phyloP scores from a whole-genome alignment of 169 alveolate species.

The Cryptosporidium meleagridis region DNA sequence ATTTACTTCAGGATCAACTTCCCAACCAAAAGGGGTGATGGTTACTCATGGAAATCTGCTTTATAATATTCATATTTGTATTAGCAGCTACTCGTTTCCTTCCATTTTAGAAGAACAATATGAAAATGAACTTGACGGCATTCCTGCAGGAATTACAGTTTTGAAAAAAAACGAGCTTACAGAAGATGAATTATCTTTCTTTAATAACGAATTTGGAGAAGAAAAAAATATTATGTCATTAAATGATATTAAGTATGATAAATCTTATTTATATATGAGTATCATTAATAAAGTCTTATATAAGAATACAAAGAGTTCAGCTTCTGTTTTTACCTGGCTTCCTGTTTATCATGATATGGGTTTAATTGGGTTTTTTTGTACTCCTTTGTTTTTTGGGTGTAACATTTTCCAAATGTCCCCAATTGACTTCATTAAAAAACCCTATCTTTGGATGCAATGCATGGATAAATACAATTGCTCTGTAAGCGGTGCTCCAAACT shows the following conservation, averaged over 20 bases:
- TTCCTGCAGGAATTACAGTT: constrained; percentile 19
- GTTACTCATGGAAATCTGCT: constrained; percentile 76
- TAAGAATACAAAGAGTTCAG: constrained; percentile 1
- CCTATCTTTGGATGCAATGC: constrained; percentile 81
- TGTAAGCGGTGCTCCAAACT: constrained; percentile 83
- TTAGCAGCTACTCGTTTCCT: constrained; percentile 50
- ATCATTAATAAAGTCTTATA: constrained; percentile 14
- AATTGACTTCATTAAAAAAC: constrained; percentile 81
- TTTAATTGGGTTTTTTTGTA: constrained; percentile 80
- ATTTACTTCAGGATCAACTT: constrained; percentile 79
- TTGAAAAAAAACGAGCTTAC: constrained; percentile 9
- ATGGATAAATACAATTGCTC: constrained; percentile 80
- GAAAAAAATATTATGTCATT: constrained; percentile 10
- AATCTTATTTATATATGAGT: constrained; percentile 7
- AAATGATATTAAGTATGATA: constrained; percentile 32
- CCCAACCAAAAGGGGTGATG: constrained; percentile 78
- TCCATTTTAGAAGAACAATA: constrained; percentile 20
- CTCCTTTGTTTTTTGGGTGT: constrained; percentile 80
- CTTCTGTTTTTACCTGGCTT: constrained; percentile 72
- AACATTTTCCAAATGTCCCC: constrained; percentile 82
- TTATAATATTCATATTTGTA: constrained; percentile 71
- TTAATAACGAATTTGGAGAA: constrained; percentile 28
- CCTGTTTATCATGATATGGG: constrained; percentile 80
- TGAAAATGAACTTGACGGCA: not conserved
- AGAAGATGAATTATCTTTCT: constrained; percentile 10